These are phyloP conservation scores for Termitomyces sp. DNA, from an alignment of 768 basidiomycete species.

Conservation along the genomic window DNA sequence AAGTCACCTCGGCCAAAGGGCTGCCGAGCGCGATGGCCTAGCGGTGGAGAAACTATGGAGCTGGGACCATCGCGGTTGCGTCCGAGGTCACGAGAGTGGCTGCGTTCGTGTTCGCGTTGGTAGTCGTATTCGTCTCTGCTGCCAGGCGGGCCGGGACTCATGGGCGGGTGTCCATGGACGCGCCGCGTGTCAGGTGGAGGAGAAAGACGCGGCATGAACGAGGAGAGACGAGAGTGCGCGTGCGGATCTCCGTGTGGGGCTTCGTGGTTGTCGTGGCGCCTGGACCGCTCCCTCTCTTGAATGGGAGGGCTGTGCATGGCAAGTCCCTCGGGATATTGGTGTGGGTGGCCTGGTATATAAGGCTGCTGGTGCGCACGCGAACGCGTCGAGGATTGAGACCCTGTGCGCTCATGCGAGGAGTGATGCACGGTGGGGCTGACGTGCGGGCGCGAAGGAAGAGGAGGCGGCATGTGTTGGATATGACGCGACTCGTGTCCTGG, in stretches of 20 bases:
- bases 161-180: slow-evolving; percentile 64
- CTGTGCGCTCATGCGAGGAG: slow-evolving; percentile 41
- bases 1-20: slow-evolving; percentile 29
- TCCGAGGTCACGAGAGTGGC: slow-evolving; percentile 29
- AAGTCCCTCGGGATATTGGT: slow-evolving; percentile 48
- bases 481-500: slow-evolving; percentile 46
- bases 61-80: slow-evolving; percentile 23
- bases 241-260: slow-evolving; percentile 31
- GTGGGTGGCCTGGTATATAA: slow-evolving; percentile 36
- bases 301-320: slow-evolving; percentile 50
- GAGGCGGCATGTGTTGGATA: slow-evolving; percentile 48
- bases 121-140: slow-evolving; percentile 54
- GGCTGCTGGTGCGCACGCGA: slow-evolving; percentile 48
- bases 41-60: slow-evolving; percentile 42
- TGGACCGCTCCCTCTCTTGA: slow-evolving; percentile 43
- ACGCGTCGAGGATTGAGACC: slow-evolving; percentile 51
- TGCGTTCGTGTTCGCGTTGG: slow-evolving; percentile 35
- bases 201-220: slow-evolving; percentile 33
- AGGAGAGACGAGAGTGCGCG: slow-evolving; percentile 27
- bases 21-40: slow-evolving; percentile 34
- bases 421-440: slow-evolving; percentile 44
- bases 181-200: slow-evolving; percentile 38
- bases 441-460: slow-evolving; percentile 35
- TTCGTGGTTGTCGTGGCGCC: slow-evolving; percentile 43
- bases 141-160: slow-evolving; percentile 61